Percentiles rank a stretch among this genome's conserved stretches.
phyloP scores from a whole-genome alignment of 2,329 filamentous ascomycete species.

The Diaporthe caulivora region DNA sequence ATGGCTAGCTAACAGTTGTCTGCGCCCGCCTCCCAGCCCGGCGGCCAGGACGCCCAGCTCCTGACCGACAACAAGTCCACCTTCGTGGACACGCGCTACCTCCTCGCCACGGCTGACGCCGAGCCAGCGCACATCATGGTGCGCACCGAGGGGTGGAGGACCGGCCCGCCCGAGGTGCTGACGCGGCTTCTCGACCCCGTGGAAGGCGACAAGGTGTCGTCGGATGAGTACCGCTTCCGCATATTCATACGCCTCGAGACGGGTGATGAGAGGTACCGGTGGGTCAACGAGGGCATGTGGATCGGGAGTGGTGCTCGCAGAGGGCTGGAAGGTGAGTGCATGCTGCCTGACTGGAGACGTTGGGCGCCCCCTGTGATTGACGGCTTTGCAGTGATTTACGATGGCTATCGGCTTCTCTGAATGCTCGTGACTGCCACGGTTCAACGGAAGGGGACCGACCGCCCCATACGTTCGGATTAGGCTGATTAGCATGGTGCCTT shows the following conservation, averaged over 20 bases:
- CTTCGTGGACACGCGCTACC: constrained; percentile 41
- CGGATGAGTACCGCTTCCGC: constrained; percentile 36
- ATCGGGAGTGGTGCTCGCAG: constrained; percentile 34
- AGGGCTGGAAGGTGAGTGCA: constrained; percentile 37
- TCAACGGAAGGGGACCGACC: neutral
- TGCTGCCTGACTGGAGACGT: no score
- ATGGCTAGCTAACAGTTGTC: neutral
- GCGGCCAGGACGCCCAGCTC: constrained; percentile 42
- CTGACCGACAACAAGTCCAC: constrained; percentile 39
- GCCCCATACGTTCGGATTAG: neutral
- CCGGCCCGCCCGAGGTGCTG: constrained; percentile 40
- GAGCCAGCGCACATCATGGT: constrained; percentile 42
- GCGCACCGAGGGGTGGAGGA: constrained; percentile 41
- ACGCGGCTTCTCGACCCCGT: constrained; percentile 38
- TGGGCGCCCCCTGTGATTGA: neutral
- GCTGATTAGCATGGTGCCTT: no score
- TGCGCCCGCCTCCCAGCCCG: constrained; percentile 19
- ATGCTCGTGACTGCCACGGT: neutral
- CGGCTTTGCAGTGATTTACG: constrained; percentile 21
- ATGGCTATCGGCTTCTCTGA: constrained; percentile 34
- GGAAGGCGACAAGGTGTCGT: constrained; percentile 37
- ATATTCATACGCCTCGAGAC: constrained; percentile 36
- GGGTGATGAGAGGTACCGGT: constrained; percentile 35
- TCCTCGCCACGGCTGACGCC: constrained; percentile 37
- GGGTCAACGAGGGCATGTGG: constrained; percentile 36